A percentile compares a stretch with the other conserved stretches of the same genome.
phyloP scores from a whole-genome alignment of 257 asterid species.

The Solanum chmielewskii region DNA sequence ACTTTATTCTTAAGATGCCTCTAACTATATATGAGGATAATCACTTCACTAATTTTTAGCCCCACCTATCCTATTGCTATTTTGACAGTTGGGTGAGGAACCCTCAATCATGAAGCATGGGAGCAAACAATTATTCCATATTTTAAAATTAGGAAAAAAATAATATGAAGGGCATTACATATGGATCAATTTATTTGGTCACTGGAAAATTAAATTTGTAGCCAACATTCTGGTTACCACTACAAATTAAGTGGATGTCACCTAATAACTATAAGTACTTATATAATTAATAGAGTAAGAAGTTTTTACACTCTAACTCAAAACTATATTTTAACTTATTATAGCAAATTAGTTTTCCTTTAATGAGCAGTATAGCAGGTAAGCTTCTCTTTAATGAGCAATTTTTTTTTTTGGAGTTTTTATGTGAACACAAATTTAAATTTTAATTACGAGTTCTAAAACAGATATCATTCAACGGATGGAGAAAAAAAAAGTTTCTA shows the following conservation, averaged over 20 bases:
- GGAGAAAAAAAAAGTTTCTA: too few relatives aligned
- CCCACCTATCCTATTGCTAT: background rate
- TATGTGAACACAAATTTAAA: too few relatives aligned
- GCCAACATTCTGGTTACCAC: background rate
- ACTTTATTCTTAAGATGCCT: conserved; percentile 31
- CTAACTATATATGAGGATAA: conserved; percentile 1
- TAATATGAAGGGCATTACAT: background rate
- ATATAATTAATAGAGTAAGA: background rate
- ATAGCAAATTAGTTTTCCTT: background rate
- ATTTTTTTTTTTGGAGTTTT: too few relatives aligned
- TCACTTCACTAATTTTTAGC: background rate
- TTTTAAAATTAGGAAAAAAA: background rate
- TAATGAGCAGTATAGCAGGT: too few relatives aligned
- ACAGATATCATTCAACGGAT: too few relatives aligned
- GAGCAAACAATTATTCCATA: background rate
- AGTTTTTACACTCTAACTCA: background rate
- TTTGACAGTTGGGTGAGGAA: conserved; percentile 7
- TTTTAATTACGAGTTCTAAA: too few relatives aligned
- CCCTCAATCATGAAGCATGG: background rate
- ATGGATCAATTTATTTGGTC: conserved; percentile 8
- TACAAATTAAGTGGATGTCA: background rate
- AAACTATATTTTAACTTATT: too few relatives aligned
- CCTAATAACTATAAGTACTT: background rate
- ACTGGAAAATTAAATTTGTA: background rate
- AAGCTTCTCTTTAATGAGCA: too few relatives aligned